Base-by-base conservation (phyloP, 371 early-diverging fungal species). In the Entomophthora muscae region DNA sequence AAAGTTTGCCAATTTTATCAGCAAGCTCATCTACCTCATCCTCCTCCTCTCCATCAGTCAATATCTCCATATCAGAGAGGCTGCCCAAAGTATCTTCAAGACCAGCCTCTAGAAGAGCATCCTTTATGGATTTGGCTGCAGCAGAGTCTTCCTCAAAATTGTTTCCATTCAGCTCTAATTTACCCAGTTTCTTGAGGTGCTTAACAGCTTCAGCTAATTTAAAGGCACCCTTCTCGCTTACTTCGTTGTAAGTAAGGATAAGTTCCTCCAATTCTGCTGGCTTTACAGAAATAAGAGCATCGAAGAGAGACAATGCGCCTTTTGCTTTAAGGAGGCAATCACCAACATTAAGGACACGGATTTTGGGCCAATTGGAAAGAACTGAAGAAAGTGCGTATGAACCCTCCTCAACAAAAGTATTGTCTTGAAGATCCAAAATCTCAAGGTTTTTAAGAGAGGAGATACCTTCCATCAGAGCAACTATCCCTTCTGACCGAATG, bases 41-140 rank as follows among this genome's bases (percentile, higher is more conserved):
- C 32, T 70, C 71, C 31, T 81, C 82, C 28, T 83, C 82, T 57
- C 78, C 81, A 42, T 83, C 88, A 28, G 83, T 83, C 23, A 83
- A 82, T 53, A 88, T 86, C 69, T 93, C 96, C 95, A 95, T 95
- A 67, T 98, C 98, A 63, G 91, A 91, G 58, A 95, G 73, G 61
- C 90, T 91, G 52, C 90, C 95, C 55, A 97, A 74, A 56, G 85
- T 87, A 66, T 91, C 90, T 61, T 78, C 83, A 65, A 85, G 72
- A 17, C 78, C 83, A 68, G 83, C 77, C 32, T 70, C 74, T 57
- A 80, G 71, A n/a, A 95, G 71, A 10, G 84, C 83, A n/a, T 78
- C 80, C 57, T 73, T 75, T 68, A 90, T 83, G 32, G 78, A 71
- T 26, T 84, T 75, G 21, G 83, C 82, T 1, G 84, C 80, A 0